Evolutionary conservation across 345 rosid genomes (phyloP).

Genomic region (Corymbia maculata): DNA sequence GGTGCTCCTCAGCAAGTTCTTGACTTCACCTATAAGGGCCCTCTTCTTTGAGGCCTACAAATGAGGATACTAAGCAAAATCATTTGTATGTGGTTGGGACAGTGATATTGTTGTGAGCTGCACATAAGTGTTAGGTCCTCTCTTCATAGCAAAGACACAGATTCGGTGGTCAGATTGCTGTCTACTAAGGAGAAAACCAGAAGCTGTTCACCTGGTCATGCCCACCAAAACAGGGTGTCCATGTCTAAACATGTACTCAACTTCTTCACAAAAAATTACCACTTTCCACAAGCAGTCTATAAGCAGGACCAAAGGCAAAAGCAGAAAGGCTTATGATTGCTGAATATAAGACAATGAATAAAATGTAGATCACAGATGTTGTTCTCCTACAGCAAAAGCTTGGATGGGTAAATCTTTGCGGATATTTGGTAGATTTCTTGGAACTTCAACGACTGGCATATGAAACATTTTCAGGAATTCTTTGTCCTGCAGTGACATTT

Average conservation of each 20-base stretch:
- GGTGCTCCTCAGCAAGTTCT: background rate
- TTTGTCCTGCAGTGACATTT: constrained; percentile 52
- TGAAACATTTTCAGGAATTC: constrained; percentile 92
- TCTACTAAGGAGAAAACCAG: background rate
- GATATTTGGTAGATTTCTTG: constrained; percentile 84
- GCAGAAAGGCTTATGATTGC: background rate
- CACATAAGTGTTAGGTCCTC: background rate
- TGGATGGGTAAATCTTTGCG: constrained; percentile 86
- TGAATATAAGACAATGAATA: background rate
- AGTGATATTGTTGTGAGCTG: background rate
- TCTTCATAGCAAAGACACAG: background rate
- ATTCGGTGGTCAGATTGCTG: background rate
- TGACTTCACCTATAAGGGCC: background rate
- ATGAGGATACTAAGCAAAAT: background rate
- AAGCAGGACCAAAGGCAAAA: constrained; percentile 6
- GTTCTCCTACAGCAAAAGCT: constrained; percentile 77
- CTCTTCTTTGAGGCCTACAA: background rate
- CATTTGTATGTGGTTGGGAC: background rate
- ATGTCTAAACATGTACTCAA: constrained; percentile 78
- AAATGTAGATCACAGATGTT: background rate
- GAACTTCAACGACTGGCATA: constrained; percentile 87
- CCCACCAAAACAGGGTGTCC: constrained; percentile 99
- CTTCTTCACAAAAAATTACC: constrained; percentile 85
- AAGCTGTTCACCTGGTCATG: constrained; percentile 68
- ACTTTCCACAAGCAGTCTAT: constrained; percentile 90